phyloP scores from a whole-genome alignment of 2,329 filamentous ascomycete genomes.

The Chrysosporium queenslandicum region DNA sequence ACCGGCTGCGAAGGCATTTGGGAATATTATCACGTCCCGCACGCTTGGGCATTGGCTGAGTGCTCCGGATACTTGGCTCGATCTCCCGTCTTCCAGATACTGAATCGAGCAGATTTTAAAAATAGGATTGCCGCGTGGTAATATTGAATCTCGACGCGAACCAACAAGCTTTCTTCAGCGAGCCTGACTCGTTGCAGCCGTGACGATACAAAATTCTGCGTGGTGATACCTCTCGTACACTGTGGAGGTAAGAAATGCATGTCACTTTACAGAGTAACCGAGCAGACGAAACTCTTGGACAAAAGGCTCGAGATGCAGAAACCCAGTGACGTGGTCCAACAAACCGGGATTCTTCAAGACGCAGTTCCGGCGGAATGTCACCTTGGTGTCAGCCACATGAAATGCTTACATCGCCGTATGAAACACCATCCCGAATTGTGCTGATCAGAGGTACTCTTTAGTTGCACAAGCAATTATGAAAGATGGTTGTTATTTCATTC shows the following conservation, averaged over 20 bases:
- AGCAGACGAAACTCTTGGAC: background rate
- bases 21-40: background rate
- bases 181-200: background rate
- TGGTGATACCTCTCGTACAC: slow-evolving; percentile 3
- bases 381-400: slow-evolving; percentile 7
- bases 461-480: background rate
- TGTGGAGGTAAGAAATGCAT: slow-evolving; percentile 2
- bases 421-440: background rate
- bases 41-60: background rate
- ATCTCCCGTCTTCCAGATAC: background rate
- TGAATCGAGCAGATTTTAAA: background rate
- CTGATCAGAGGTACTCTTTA: background rate
- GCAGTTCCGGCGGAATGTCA: slow-evolving; percentile 6
- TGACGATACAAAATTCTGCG: background rate
- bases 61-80: background rate
- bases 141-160: background rate
- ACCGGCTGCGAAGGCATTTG: background rate
- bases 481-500: no score
- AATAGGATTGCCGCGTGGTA: background rate
- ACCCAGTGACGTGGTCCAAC: slow-evolving; percentile 9
- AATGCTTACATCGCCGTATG: slow-evolving; percentile 3
- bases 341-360: slow-evolving; percentile 3
- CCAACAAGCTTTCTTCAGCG: background rate
- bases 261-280: background rate
- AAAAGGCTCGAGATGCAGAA: background rate